Evolutionary conservation across 2,329 filamentous ascomycete genomes (phyloP), one percentile per base, ranked within the genome.

Genomic region (Elsinoe perseae): DNA sequence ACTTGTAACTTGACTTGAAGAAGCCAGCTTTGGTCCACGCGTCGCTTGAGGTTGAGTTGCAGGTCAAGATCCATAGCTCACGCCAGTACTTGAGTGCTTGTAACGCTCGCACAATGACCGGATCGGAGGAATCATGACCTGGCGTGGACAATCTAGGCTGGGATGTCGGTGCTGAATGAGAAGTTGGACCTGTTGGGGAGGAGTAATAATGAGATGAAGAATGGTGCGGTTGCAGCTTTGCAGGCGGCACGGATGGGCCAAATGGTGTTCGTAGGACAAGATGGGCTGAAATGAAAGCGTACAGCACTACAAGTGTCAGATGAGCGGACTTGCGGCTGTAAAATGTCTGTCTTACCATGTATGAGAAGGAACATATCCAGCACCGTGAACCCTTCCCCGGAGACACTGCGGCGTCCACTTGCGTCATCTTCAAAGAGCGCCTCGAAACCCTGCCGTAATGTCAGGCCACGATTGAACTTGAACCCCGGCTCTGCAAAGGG

Each of bases 361-460:
- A 56, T 56, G 12, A 56, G 38, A 3, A 56, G 53, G 53, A 56
- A 56, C 53, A 56, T 56, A 42, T 56, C 53, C 14, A 56, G 40
- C 10, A 56, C 27, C n/a, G 36, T 42, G 10, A 56, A 46, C 23
- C n/a, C 23, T 12, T 56, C 53, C 8, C 53, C 53, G 20, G 36
- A 7, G 21, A 16, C 14, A 43, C 40, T 20, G 10, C 25, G 43
- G 27, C 25, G 12, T 9, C 16, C 20, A 20, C 20, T 36, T 9
- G 27, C 8, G 10, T 52, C 48, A n/a, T 42, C 28, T 8, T 48
- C 27, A 28, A 56, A 56, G 6, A 56, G 28, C 21, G 40, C 28
- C 23, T 48, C 53, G 40, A 56, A 56, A 8, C 53, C 40, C 48
- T 46, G 53, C n/a, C 53, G 38, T 10, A 56, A 14, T 8, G 53